A percentile compares a stretch with the other conserved stretches of the same genome.
phyloP scores from a whole-genome alignment of 148 eudicot genomes.

The Rhododendron griersonianum region DNA sequence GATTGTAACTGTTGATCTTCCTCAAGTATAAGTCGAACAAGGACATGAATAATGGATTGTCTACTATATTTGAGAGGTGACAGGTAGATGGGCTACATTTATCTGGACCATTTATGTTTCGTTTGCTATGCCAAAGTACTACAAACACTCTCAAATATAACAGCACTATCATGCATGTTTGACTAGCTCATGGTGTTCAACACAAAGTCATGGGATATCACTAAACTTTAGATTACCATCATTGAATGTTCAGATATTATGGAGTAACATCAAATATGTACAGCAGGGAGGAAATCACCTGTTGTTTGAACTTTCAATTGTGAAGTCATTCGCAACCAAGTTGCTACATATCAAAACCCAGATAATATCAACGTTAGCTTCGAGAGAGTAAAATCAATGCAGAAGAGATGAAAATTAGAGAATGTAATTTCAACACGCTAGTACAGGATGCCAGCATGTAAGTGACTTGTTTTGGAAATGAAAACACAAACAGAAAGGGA shows the following conservation, averaged over 20 bases:
- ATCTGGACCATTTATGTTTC: not conserved
- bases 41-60: not conserved
- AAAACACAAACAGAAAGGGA: not conserved
- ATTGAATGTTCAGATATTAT: not conserved
- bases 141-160: not conserved
- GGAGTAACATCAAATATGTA: not conserved
- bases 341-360: conserved; percentile 48
- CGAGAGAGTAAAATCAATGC: not conserved
- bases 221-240: not conserved
- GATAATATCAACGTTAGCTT: not conserved
- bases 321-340: conserved; percentile 78
- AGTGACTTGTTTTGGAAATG: not conserved
- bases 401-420: not conserved
- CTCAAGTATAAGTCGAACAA: not conserved
- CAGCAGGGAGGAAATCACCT: conserved; percentile 36
- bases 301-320: conserved; percentile 40
- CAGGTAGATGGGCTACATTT: not conserved
- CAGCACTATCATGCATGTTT: not conserved
- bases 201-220: too few relatives aligned
- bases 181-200: not conserved
- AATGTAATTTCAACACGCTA: not conserved
- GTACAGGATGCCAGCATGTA: not conserved
- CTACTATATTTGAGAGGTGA: not conserved
- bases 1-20: not conserved
- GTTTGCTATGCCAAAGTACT: not conserved